These are phyloP conservation scores for Dioscorea alata DNA, from an alignment of 106 monocot genomes.

Conservation along the genomic window DNA sequence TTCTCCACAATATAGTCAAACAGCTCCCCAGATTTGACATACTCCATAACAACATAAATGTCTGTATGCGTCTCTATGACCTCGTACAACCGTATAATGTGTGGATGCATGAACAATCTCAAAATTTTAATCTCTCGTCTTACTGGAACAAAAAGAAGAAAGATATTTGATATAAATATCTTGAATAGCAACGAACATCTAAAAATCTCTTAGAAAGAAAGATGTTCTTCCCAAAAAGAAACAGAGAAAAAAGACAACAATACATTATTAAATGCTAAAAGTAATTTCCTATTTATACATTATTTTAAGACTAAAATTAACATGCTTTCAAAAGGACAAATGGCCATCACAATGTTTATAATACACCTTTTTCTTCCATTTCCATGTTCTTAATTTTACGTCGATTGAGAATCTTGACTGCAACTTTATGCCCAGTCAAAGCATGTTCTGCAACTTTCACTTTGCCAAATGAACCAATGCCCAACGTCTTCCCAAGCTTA, in stretches of 20 bases:
- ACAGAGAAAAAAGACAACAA: too few relatives aligned
- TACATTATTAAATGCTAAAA: too few relatives aligned
- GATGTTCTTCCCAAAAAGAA: too few relatives aligned
- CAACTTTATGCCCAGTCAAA: constrained; percentile 8
- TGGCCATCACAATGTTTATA: background rate
- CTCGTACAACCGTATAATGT: background rate
- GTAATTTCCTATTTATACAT: too few relatives aligned
- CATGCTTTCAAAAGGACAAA: too few relatives aligned
- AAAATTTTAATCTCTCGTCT: constrained; percentile 3
- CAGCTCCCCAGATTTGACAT: constrained; percentile 11
- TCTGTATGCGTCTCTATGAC: constrained; percentile 11
- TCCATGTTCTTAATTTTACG: constrained; percentile 12
- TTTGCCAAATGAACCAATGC: constrained; percentile 12
- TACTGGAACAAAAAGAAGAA: constrained; percentile 3
- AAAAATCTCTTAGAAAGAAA: too few relatives aligned
- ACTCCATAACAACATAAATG: constrained; percentile 11
- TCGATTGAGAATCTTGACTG: constrained; percentile 12
- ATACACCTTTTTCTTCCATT: constrained; percentile 14
- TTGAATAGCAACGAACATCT: too few relatives aligned
- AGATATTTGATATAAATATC: background rate
- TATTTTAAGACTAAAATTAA: too few relatives aligned
- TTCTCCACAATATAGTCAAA: constrained; percentile 16
- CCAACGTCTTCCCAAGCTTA: constrained; percentile 8
- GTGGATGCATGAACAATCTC: constrained; percentile 14
- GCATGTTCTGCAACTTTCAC: constrained; percentile 10